Percentiles rank a stretch among this genome's conserved stretches.
Conservation (phyloP, 768 basidiomycete genomes). For the Chalciporus chontae region DNA sequence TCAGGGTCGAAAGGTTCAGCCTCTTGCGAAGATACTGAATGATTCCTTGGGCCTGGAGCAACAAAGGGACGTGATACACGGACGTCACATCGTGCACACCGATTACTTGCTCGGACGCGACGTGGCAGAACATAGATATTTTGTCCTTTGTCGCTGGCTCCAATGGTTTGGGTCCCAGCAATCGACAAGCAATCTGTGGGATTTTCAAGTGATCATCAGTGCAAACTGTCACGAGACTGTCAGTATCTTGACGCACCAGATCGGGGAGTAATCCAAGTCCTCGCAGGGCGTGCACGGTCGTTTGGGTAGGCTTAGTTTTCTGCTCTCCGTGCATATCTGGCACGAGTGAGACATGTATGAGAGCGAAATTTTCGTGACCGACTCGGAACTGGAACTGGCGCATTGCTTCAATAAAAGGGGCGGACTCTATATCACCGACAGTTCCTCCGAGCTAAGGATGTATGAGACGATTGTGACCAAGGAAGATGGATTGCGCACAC, state of each 20-base stretch:
- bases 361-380: slow-evolving; percentile 92
- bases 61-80: slow-evolving; percentile 94
- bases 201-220: background rate
- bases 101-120: slow-evolving; percentile 82
- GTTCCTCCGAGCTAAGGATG: slow-evolving; percentile 86
- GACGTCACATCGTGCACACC: slow-evolving; percentile 96
- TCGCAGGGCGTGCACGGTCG: slow-evolving; percentile 89
- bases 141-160: slow-evolving; percentile 86
- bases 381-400: slow-evolving; percentile 99
- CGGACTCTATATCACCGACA: slow-evolving; percentile 97
- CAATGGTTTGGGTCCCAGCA: slow-evolving; percentile 77
- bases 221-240: background rate
- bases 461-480: slow-evolving; percentile 5
- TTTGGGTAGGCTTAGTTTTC: slow-evolving; percentile 98
- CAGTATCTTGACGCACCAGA: slow-evolving; percentile 59
- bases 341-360: slow-evolving; percentile 96
- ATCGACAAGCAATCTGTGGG: slow-evolving; percentile 85
- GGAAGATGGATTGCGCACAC: slow-evolving; percentile 39
- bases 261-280: slow-evolving; percentile 93
- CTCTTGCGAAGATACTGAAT: slow-evolving; percentile 77
- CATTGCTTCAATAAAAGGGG: slow-evolving; percentile 98
- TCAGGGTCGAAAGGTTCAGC: slow-evolving; percentile 63
- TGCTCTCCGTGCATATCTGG: slow-evolving; percentile 99
- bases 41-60: slow-evolving; percentile 91
- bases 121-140: slow-evolving; percentile 99